Conservation (phyloP, 2,329 filamentous ascomycete species). For the Paraconiothyrium sp. region DNA sequence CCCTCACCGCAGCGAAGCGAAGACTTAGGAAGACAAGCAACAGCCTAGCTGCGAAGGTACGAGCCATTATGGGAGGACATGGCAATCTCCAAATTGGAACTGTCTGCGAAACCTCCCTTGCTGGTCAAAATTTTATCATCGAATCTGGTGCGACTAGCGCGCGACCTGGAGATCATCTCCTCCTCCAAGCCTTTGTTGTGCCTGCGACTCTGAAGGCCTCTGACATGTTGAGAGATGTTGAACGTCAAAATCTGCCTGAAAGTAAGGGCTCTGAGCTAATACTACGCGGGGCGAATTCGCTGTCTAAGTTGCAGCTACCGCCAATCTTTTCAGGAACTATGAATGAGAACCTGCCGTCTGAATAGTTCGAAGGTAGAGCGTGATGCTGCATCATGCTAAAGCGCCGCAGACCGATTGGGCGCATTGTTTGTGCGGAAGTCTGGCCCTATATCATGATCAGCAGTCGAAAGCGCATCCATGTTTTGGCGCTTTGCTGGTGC, state of each 20-base stretch:
- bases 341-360: neutral
- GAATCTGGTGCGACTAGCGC: neutral
- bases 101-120: neutral
- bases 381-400: neutral
- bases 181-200: neutral
- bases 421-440: slow-evolving; percentile 1
- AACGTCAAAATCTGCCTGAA: neutral
- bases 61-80: neutral
- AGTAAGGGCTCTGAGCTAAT: slow-evolving; percentile 5
- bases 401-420: neutral
- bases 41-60: neutral
- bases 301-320: neutral
- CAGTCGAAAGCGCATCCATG: neutral
- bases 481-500: neutral
- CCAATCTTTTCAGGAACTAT: neutral
- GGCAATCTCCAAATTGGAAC: neutral
- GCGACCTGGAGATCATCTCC: neutral
- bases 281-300: slow-evolving; percentile 5
- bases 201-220: neutral
- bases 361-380: neutral
- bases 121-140: neutral
- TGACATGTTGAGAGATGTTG: neutral
- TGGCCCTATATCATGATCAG: neutral
- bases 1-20: neutral
- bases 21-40: neutral